These are phyloP conservation scores for Fusarium sulawesiense DNA, from an alignment of 2,329 filamentous ascomycete species.

Conservation along the genomic window DNA sequence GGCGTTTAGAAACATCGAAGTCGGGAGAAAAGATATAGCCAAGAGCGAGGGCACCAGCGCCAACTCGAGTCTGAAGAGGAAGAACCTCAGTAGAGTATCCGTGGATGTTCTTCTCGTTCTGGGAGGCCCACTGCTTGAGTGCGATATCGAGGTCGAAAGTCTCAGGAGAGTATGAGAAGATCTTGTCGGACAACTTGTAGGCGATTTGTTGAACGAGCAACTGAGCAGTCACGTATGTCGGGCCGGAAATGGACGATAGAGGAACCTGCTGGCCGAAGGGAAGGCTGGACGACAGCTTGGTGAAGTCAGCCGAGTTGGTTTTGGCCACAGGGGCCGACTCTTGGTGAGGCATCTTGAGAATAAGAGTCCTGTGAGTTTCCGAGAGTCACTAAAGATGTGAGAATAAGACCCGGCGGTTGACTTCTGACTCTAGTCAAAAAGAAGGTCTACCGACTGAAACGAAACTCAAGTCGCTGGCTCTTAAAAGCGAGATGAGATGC, in stretches of 20 bases:
- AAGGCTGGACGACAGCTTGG: conserved; percentile 62
- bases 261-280: conserved; percentile 68
- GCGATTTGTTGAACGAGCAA: conserved; percentile 95
- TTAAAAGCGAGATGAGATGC: conserved; percentile 41
- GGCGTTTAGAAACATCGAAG: conserved; percentile 90
- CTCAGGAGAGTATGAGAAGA: conserved; percentile 96
- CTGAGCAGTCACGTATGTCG: conserved; percentile 93
- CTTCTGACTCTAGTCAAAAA: conserved; percentile 25
- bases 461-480: conserved; percentile 32
- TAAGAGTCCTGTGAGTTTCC: conserved; percentile 3
- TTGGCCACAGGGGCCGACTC: conserved; percentile 50
- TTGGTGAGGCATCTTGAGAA: conserved; percentile 49
- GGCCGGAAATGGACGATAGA: conserved; percentile 76
- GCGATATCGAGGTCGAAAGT: conserved; percentile 91
- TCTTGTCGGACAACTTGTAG: conserved; percentile 94
- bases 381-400: conserved; percentile 6
- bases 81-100: conserved; percentile 83
- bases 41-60: conserved; percentile 89
- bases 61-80: conserved; percentile 85
- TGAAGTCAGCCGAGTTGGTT: conserved; percentile 48
- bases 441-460: conserved; percentile 25
- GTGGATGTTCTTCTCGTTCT: conserved; percentile 81
- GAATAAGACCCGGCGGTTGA: conserved; percentile 10
- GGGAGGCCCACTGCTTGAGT: conserved; percentile 78
- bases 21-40: conserved; percentile 99